Evolutionary conservation across 257 asterid species (phyloP).

Genomic region (Solanum medicagineum): DNA sequence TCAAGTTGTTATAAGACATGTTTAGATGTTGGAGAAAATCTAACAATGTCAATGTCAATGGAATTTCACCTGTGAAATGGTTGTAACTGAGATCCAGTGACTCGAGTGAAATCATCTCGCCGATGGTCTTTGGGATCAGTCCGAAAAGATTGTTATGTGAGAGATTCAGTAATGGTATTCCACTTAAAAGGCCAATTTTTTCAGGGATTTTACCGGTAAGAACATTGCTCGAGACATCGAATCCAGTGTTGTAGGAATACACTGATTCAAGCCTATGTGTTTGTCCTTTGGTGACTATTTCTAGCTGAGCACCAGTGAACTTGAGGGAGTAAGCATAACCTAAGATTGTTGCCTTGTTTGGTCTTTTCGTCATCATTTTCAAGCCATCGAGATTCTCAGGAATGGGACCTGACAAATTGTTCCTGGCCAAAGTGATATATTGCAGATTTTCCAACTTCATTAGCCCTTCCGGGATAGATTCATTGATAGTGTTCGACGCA

Average conservation of each 20-base stretch:
- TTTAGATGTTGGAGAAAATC: background rate
- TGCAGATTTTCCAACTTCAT: background rate
- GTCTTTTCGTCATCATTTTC: background rate
- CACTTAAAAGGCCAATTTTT: background rate
- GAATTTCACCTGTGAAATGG: background rate
- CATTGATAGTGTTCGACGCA: background rate
- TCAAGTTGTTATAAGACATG: conserved; percentile 2
- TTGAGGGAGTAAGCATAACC: background rate
- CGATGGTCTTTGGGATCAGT: background rate
- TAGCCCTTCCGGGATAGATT: background rate
- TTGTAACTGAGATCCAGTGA: background rate
- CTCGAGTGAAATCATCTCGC: background rate
- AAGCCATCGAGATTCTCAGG: background rate
- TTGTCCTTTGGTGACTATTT: background rate
- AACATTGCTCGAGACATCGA: background rate
- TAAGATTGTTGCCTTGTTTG: background rate
- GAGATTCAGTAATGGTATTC: background rate
- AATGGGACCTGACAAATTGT: conserved; percentile 1
- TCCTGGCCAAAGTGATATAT: background rate
- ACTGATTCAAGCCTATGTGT: background rate
- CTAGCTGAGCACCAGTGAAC: background rate
- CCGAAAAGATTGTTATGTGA: background rate
- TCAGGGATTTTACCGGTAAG: background rate
- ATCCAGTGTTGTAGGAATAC: background rate
- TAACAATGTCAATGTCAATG: background rate